These are phyloP conservation scores for Skeletonema grethae DNA, from an alignment of 108 stramenopile genomes.

Conservation along the genomic window DNA sequence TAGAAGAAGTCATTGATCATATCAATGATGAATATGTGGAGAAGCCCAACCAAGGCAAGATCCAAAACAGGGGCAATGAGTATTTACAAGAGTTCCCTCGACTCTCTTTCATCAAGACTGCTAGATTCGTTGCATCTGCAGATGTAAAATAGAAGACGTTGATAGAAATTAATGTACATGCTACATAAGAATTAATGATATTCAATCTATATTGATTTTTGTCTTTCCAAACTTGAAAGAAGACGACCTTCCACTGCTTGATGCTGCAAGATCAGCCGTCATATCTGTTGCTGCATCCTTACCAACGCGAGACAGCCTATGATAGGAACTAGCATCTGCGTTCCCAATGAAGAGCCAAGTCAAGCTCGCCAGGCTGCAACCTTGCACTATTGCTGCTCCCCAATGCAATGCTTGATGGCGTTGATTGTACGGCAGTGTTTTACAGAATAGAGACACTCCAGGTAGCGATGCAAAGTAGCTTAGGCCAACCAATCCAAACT, in stretches of 20 bases:
- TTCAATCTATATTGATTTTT: constrained; percentile 41
- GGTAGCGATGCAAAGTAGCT: constrained; percentile 78
- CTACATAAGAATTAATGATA: neutral
- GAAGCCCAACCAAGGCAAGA: constrained; percentile 43
- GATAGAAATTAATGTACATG: neutral
- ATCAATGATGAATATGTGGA: constrained; percentile 44
- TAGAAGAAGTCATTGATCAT: constrained; percentile 40
- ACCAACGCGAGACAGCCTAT: constrained; percentile 50
- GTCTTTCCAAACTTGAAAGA: constrained; percentile 47
- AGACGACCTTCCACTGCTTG: constrained; percentile 7
- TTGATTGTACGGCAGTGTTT: constrained; percentile 61
- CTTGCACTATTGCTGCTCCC: constrained; percentile 66
- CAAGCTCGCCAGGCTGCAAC: constrained; percentile 58
- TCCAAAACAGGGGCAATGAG: constrained; percentile 39
- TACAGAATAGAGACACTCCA: constrained; percentile 62
- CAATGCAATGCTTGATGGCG: constrained; percentile 71
- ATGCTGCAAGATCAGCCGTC: constrained; percentile 21
- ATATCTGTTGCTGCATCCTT: constrained; percentile 28
- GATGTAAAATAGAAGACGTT: neutral
- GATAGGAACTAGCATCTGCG: constrained; percentile 65
- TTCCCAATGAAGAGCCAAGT: constrained; percentile 77
- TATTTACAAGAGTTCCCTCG: constrained; percentile 52
- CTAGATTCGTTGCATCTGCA: constrained; percentile 18
- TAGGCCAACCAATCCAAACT: constrained; percentile 69
- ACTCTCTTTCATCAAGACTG: constrained; percentile 43